Evolutionary conservation across 1,139 yeast genomes (phyloP).

Genomic region (Suhomyces coccinellae): DNA sequence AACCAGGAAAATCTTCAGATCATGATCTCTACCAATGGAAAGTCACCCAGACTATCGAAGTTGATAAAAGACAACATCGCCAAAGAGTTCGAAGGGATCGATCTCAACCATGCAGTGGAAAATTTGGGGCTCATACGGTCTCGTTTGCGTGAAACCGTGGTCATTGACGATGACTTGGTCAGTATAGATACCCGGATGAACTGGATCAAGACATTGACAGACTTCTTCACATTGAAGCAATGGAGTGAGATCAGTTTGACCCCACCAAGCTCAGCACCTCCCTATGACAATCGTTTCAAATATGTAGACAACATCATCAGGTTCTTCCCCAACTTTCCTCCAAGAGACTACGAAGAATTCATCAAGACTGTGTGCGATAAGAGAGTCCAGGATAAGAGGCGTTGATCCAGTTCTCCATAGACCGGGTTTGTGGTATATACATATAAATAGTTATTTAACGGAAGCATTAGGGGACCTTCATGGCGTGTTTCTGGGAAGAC

Average conservation of each 20-base stretch:
- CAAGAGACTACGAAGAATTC: conserved; percentile 36
- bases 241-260: conserved; percentile 51
- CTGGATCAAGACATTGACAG: conserved; percentile 71
- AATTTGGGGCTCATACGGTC: conserved; percentile 62
- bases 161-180: conserved; percentile 48
- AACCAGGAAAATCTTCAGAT: conserved; percentile 77
- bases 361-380: conserved; percentile 14
- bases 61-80: conserved; percentile 62
- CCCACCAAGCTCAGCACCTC: conserved; percentile 17
- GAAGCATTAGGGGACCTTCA: not conserved
- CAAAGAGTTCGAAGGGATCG: conserved; percentile 41
- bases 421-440: not conserved
- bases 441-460: not conserved
- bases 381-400: not conserved
- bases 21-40: conserved; percentile 83
- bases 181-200: conserved; percentile 67
- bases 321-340: conserved; percentile 45
- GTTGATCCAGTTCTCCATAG: not conserved
- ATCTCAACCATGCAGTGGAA: conserved; percentile 59
- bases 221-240: conserved; percentile 54
- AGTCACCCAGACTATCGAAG: conserved; percentile 74
- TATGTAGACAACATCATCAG: conserved; percentile 32
- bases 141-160: conserved; percentile 45
- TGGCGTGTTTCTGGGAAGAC: too few relatives aligned
- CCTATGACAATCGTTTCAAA: conserved; percentile 17